Base-by-base conservation (phyloP, 1,139 yeast genomes). In the Geotrichum klebahnii region DNA sequence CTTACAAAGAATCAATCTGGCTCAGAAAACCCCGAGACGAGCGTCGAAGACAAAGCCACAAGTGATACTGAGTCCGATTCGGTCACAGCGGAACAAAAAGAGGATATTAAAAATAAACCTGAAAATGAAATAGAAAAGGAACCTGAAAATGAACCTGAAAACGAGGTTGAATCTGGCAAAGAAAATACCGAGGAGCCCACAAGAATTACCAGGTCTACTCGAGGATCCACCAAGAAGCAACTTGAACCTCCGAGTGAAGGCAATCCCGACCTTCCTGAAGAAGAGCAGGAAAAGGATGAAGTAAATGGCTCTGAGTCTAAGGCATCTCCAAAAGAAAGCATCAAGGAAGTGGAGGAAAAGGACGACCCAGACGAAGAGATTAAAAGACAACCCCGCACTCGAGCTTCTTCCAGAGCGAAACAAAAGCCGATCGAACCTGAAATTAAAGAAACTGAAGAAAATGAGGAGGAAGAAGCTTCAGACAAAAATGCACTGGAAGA, bases 331-430 rank as follows among this genome's bases (percentile, higher is more conserved):
- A 26, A 38, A 43, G 40, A 26, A 34, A 16, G 26, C 36, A 10
- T 10, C 10, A 8, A 6, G 29, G 10, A 17, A 19, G 52, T 17
- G 3, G 17, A 8, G 5, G 20, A 29, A 5, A 38, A 23, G 5
- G 48, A 37, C 17, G 39, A 45, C n/a, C 37, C 43, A 12, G 47
- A 42, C 31, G 33, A 26, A 28, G 26, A 34, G 33, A n/a, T n/a
- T n/a, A n/a, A n/a, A n/a, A n/a, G n/a, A n/a, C n/a, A n/a, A n/a
- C n/a, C n/a, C n/a, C n/a, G n/a, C n/a, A n/a, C n/a, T n/a, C n/a
- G n/a, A n/a, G n/a, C n/a, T n/a, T n/a, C n/a, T n/a, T n/a, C n/a
- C n/a, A n/a, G n/a, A n/a, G n/a, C n/a, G n/a, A n/a, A n/a, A n/a
- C n/a, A n/a, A n/a, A n/a, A n/a, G n/a, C n/a, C n/a, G n/a, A n/a